Percentiles rank a stretch among this genome's conserved stretches.
phyloP scores from a whole-genome alignment of 768 basidiomycete genomes.

The Rhodotorula sphaerocarpa region DNA sequence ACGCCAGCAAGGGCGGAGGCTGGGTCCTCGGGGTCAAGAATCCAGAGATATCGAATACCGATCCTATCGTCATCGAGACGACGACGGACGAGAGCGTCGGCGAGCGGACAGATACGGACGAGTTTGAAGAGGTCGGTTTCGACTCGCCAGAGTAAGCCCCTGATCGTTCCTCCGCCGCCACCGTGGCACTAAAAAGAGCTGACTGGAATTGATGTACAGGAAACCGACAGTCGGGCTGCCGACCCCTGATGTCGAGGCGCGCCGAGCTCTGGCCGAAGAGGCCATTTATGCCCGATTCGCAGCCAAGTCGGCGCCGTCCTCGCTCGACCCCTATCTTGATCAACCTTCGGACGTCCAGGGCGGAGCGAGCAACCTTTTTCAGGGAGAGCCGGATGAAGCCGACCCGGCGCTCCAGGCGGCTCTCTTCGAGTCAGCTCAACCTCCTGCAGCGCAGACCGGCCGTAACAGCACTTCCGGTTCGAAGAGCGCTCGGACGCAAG shows the following conservation, averaged over 20 bases:
- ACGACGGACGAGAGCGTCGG: conserved; percentile 43
- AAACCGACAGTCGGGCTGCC: conserved; percentile 1
- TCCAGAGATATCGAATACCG: conserved; percentile 44
- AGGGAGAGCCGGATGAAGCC: conserved; percentile 45
- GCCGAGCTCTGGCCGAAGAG: conserved; percentile 24
- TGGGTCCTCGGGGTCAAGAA: conserved; percentile 88
- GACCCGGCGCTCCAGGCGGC: conserved; percentile 57
- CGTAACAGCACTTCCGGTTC: too few relatives aligned
- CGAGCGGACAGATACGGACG: conserved; percentile 47
- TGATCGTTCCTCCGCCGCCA: neutral
- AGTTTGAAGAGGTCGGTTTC: conserved; percentile 39
- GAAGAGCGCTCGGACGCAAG: too few relatives aligned
- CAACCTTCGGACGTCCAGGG: neutral
- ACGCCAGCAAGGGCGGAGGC: conserved; percentile 66
- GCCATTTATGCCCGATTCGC: conserved; percentile 22
- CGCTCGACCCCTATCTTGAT: conserved; percentile 30
- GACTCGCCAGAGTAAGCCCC: conserved; percentile 9
- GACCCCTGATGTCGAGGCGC: conserved; percentile 21
- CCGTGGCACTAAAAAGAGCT: neutral
- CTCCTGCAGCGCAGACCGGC: neutral
- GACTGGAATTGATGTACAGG: neutral
- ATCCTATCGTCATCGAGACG: conserved; percentile 74
- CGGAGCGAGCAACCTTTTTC: conserved; percentile 3
- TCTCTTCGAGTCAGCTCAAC: conserved; percentile 52
- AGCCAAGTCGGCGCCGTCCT: neutral